Conservation (phyloP, 306 rosid species). For the Trifolium repens region DNA sequence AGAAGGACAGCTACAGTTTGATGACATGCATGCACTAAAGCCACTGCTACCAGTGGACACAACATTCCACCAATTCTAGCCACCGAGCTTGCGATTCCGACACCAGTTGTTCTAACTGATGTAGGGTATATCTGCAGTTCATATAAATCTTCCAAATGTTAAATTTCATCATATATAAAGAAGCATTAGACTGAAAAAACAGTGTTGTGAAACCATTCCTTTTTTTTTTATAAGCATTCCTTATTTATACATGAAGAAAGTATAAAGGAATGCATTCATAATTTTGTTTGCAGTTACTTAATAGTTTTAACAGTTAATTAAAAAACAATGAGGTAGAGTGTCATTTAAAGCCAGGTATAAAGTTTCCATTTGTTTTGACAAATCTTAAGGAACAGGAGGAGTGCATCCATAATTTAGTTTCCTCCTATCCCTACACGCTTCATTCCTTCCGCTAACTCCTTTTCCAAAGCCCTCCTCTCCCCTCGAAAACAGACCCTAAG, state of each 20-base stretch:
- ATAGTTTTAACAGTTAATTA: neutral
- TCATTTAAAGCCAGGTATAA: constrained; percentile 10
- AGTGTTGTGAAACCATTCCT: constrained; percentile 6
- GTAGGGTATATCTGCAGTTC: constrained; percentile 89
- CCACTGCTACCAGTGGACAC: constrained; percentile 91
- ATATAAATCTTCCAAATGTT: constrained; percentile 38
- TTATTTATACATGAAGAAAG: neutral
- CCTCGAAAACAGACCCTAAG: neutral
- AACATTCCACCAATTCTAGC: constrained; percentile 94
- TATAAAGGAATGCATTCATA: neutral
- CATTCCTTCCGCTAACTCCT: no score
- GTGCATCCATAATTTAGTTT: constrained; percentile 15
- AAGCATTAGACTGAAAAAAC: neutral
- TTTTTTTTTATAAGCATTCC: neutral
- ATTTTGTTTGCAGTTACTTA: neutral
- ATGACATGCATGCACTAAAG: constrained; percentile 85
- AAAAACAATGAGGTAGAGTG: neutral
- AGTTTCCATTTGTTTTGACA: constrained; percentile 23
- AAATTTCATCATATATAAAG: constrained; percentile 24
- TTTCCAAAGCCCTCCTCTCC: no score
- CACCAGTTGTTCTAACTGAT: constrained; percentile 85
- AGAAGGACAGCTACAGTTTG: constrained; percentile 76
- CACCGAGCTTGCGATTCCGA: constrained; percentile 85
- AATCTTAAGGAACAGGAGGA: neutral
- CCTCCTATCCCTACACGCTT: no score